phyloP scores from a whole-genome alignment of 2,329 filamentous ascomycete species.

The Colletotrichum falcatum region DNA sequence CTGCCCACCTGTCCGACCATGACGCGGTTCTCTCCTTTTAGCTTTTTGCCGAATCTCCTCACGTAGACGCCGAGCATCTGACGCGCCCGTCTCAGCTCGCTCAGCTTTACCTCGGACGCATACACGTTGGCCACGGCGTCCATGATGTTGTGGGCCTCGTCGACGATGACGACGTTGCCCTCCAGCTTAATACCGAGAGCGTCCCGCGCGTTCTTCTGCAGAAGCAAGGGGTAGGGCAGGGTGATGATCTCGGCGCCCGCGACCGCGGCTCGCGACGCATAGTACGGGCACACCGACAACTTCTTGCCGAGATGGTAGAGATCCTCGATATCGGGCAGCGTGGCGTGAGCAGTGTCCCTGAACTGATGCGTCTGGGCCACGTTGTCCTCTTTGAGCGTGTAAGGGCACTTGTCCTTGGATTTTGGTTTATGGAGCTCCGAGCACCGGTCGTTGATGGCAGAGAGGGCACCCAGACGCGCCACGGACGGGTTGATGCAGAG shows the following conservation, averaged over 20 bases:
- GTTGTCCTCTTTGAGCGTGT: constrained; percentile 82
- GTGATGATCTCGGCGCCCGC: constrained; percentile 89
- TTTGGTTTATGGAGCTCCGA: constrained; percentile 87
- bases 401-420: constrained; percentile 76
- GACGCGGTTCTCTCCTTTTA: constrained; percentile 91
- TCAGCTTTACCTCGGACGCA: constrained; percentile 79
- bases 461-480: constrained; percentile 73
- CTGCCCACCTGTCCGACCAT: constrained; percentile 91
- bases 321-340: constrained; percentile 93
- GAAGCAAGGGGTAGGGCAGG: constrained; percentile 88
- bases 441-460: constrained; percentile 94
- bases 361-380: constrained; percentile 81
- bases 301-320: constrained; percentile 81
- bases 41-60: constrained; percentile 85
- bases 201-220: constrained; percentile 89
- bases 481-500: constrained; percentile 92
- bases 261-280: constrained; percentile 90
- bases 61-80: constrained; percentile 85
- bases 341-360: constrained; percentile 85
- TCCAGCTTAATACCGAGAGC: constrained; percentile 88
- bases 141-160: constrained; percentile 98
- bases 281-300: constrained; percentile 91
- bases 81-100: constrained; percentile 78
- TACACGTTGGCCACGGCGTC: constrained; percentile 91
- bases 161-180: constrained; percentile 91